Conservation (phyloP, 1,284 basidiomycete species). For the Cystobasidium sp. region DNA sequence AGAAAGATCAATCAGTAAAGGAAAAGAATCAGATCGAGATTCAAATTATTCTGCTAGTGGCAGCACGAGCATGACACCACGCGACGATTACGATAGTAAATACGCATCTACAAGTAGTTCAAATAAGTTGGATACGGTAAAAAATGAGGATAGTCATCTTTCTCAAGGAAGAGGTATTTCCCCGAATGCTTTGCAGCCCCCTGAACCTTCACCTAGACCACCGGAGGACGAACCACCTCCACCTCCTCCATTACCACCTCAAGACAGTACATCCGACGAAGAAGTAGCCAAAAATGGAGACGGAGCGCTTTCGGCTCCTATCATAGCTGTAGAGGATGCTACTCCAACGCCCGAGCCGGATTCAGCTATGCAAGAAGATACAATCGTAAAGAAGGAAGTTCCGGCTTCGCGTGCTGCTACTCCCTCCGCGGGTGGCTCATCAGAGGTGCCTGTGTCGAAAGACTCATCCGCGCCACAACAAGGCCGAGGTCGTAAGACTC, state of each 20-base stretch:
- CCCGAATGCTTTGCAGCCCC: not conserved
- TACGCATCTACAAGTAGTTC: no score
- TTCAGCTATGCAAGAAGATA: not conserved
- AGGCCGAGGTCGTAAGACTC: conserved; percentile 5
- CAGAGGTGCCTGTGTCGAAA: not conserved
- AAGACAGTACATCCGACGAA: not conserved
- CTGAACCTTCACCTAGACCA: conserved; percentile 13
- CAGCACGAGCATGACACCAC: not conserved
- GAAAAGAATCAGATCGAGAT: conserved; percentile 23
- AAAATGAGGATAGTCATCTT: no score
- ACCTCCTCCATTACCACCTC: conserved; percentile 23
- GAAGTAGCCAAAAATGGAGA: not conserved
- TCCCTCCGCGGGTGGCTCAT: not conserved
- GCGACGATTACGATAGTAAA: not conserved
- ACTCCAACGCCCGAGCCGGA: conserved; percentile 3
- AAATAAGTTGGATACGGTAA: no score
- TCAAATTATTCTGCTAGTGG: not conserved
- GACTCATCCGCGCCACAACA: not conserved
- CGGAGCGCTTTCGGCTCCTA: not conserved
- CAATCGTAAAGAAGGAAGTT: not conserved
- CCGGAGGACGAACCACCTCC: conserved; percentile 27
- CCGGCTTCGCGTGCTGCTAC: not conserved
- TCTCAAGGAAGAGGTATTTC: no score
- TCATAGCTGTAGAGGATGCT: conserved; percentile 12
- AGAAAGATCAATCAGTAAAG: conserved; percentile 20